A percentile compares a stretch with the other conserved stretches of the same genome.
Evolutionary conservation across 2,329 filamentous ascomycete genomes (phyloP).

Genomic region (Hymenoscyphus fraxineus): DNA sequence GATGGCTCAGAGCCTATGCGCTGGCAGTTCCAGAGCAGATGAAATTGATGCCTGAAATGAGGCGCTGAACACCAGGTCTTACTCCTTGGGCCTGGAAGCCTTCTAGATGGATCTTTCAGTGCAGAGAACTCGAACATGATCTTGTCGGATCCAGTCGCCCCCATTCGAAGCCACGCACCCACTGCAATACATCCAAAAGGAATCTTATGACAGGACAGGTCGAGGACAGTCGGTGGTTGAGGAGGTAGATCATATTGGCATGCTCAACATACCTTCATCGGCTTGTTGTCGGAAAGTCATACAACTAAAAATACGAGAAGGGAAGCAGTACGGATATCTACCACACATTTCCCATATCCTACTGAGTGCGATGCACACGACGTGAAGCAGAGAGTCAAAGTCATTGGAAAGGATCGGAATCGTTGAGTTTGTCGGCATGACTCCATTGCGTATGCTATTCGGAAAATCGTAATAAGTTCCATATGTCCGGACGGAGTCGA

Average conservation of each 20-base stretch:
- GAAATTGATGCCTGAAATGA: conserved; percentile 39
- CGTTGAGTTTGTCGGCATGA: conserved; percentile 10
- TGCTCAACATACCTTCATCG: conserved; percentile 73
- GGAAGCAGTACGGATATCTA: conserved; percentile 72
- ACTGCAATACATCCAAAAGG: conserved; percentile 46
- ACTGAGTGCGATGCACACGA: conserved; percentile 71
- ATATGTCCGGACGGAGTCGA: conserved; percentile 55
- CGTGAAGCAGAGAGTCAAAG: conserved; percentile 50
- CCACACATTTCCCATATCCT: conserved; percentile 74
- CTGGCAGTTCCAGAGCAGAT: conserved; percentile 11
- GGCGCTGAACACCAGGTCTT: conserved; percentile 56
- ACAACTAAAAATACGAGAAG: conserved; percentile 52
- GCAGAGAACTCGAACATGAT: conserved; percentile 57
- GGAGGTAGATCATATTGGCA: conserved; percentile 72
- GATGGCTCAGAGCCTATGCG: conserved; percentile 39
- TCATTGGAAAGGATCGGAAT: conserved; percentile 57
- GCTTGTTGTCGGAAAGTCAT: conserved; percentile 62
- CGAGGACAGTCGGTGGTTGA: conserved; percentile 69
- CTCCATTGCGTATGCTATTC: background rate
- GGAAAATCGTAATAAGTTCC: conserved; percentile 32
- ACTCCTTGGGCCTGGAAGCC: conserved; percentile 57
- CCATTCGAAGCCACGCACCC: conserved; percentile 38
- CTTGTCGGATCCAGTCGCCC: conserved; percentile 52
- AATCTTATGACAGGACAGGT: conserved; percentile 53
- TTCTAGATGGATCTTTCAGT: conserved; percentile 46